Base-by-base conservation (phyloP, 139 green algal species). In the Coccomyxa sp. region DNA sequence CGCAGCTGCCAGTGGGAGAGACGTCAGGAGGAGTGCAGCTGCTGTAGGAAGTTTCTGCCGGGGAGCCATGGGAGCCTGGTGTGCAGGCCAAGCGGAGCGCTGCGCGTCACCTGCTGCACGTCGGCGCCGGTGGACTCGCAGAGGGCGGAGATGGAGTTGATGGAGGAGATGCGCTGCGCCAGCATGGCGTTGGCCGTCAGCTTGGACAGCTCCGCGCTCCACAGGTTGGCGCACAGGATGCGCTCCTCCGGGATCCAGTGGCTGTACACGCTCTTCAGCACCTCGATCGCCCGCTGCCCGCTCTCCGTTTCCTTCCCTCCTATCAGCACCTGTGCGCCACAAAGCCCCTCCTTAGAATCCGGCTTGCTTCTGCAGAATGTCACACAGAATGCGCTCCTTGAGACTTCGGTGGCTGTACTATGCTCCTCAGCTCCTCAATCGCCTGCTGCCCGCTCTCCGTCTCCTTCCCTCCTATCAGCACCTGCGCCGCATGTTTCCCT, bases 81-180 rank as follows among this genome's bases (percentile, higher is more conserved):
- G n/a, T n/a, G n/a, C n/a, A n/a, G n/a, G n/a, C n/a, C n/a, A n/a
- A n/a, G n/a, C n/a, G n/a, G n/a, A 58, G 44, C 44, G 12, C 14
- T 16, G 44, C 14, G 44, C n/a, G 70, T 69, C 39, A 95, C 91
- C 88, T 98, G 87, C 75, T 87, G 78, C 39, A 99, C 95, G 75
- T 99, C 94, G 9, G 97, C 97, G 39, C 92, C 89, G 0, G 95
- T 99, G 22, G 92, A 89, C 85, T 99, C 97, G 80, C 97, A 99
- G 8, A 99, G 88, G 0, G 97, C 97, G 22, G 92, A 98, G 79
- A 99, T 99, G 79, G 96, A 88, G 88, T 99, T 99, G 83, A 99
- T 92, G 73, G 96, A 99, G 31, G 93, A 98, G 76, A 99, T 99
- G 79, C 97, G 89, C 89, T 99, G 97, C 10, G 97, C 97, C 70